phyloP scores from a whole-genome alignment of 352 stramenopile species.

The Globisporangium polare region DNA sequence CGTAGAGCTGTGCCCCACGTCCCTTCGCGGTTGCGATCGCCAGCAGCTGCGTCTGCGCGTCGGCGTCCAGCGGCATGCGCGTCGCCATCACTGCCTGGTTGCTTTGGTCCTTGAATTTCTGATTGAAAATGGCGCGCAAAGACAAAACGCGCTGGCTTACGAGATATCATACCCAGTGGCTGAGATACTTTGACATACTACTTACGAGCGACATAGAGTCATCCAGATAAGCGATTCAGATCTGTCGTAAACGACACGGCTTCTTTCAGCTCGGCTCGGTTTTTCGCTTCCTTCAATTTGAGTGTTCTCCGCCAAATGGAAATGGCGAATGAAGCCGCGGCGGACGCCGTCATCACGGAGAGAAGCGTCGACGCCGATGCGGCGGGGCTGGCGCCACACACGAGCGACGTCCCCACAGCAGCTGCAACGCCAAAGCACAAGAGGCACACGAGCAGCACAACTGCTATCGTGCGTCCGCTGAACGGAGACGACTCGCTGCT shows the following conservation, averaged over 20 bases:
- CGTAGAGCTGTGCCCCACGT: conserved; percentile 14
- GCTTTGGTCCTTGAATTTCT: not conserved
- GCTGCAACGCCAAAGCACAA: not conserved
- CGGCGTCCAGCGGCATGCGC: conserved; percentile 9
- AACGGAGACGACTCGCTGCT: conserved; percentile 25
- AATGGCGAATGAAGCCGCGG: not conserved
- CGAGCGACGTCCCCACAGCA: not conserved
- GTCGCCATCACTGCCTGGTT: not conserved
- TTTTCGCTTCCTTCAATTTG: no score
- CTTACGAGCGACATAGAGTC: no score
- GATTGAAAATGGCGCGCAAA: not conserved
- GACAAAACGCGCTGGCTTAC: not conserved
- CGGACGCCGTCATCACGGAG: not conserved
- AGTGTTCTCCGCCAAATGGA: conserved; percentile 1
- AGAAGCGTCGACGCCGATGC: not conserved
- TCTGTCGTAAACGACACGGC: no score
- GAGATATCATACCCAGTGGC: not conserved
- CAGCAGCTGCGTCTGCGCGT: conserved; percentile 26
- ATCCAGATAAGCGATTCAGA: no score
- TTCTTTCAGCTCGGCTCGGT: no score
- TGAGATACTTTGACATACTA: no score
- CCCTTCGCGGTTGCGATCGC: conserved; percentile 18
- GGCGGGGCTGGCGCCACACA: not conserved
- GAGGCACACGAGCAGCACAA: not conserved
- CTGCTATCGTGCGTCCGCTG: not conserved